These are phyloP conservation scores for Penicillium sp. DNA, from an alignment of 2,329 filamentous ascomycete genomes.

Conservation along the genomic window DNA sequence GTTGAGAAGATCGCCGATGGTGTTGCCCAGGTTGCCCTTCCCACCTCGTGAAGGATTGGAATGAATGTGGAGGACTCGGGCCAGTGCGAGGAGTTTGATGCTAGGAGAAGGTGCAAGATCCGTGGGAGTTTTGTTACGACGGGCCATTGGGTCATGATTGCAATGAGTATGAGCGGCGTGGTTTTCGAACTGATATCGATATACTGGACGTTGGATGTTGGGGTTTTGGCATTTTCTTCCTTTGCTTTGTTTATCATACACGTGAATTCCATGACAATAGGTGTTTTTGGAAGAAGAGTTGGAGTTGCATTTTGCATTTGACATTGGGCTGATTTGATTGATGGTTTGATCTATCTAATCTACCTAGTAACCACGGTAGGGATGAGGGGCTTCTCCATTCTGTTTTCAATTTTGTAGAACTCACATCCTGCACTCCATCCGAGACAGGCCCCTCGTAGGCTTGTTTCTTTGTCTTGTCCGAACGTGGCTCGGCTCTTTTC, in stretches of 20 bases:
- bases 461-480: not conserved
- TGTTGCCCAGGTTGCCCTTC: conserved; percentile 46
- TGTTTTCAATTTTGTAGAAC: no score
- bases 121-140: not conserved
- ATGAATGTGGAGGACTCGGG: not conserved
- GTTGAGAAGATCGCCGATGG: conserved; percentile 46
- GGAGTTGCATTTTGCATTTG: conserved; percentile 10
- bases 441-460: not conserved
- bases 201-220: conserved; percentile 11
- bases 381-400: no score
- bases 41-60: conserved; percentile 35
- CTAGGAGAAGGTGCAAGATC: conserved; percentile 7
- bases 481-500: not conserved
- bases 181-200: conserved; percentile 7
- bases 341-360: conserved; percentile 2
- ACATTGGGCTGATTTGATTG: conserved; percentile 1
- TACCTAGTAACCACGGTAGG: not conserved
- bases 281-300: conserved; percentile 13
- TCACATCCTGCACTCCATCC: not conserved
- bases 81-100: conserved; percentile 5
- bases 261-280: conserved; percentile 21
- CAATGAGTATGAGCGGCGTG: conserved; percentile 6
- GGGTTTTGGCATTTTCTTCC: conserved; percentile 10
- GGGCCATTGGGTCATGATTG: conserved; percentile 10
- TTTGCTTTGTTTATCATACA: conserved; percentile 10